Evolutionary conservation across 345 rosid genomes (phyloP).

Genomic region (Euphorbia pulcherrima): DNA sequence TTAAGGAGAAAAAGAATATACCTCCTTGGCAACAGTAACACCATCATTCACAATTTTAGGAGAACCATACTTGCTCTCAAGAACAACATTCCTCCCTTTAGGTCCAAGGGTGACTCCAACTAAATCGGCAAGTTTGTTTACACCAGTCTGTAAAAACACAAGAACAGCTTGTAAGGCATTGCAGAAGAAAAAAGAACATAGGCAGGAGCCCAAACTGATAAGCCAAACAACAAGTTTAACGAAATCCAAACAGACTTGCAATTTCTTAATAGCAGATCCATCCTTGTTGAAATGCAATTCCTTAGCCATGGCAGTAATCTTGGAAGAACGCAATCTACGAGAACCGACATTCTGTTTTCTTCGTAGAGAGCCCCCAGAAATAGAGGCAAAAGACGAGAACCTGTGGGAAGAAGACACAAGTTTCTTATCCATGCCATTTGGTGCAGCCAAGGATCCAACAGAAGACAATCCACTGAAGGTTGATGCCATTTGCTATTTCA

Average conservation of each 20-base stretch:
- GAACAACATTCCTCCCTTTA: constrained; percentile 92
- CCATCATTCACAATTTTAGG: constrained; percentile 98
- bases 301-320: constrained; percentile 72
- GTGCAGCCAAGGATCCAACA: constrained; percentile 58
- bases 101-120: constrained; percentile 99
- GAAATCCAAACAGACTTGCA: constrained; percentile 62
- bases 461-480: constrained; percentile 72
- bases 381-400: constrained; percentile 64
- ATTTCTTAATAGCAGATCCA: constrained; percentile 77
- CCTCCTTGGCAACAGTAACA: constrained; percentile 97
- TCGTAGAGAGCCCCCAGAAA: constrained; percentile 54
- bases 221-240: no score
- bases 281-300: constrained; percentile 94
- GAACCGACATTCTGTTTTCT: constrained; percentile 48
- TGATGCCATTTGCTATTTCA: constrained; percentile 62
- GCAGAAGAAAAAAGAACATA: background rate
- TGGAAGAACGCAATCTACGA: constrained; percentile 44
- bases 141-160: constrained; percentile 59
- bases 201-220: background rate
- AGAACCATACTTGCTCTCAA: constrained; percentile 98
- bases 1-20: no score
- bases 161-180: constrained; percentile 8
- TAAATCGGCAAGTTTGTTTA: constrained; percentile 94
- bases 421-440: constrained; percentile 58
- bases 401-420: constrained; percentile 48